Evolutionary conservation across 495 filamentous ascomycete species (phyloP), one percentile per base, ranked within the genome.

Genomic region (Thozetella sp.): DNA sequence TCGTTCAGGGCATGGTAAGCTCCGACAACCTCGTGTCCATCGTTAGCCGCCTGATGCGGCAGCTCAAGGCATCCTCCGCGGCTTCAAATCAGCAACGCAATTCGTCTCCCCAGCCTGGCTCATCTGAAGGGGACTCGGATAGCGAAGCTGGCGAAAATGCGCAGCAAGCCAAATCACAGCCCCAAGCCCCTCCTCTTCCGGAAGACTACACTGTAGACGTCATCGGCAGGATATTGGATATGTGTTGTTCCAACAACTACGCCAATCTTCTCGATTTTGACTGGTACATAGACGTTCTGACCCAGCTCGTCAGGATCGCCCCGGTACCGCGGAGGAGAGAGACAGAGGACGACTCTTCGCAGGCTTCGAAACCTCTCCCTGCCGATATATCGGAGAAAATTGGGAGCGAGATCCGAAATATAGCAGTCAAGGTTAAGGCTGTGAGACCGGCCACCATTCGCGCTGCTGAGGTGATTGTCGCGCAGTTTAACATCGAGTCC

Each of bases 201-300:
- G 86, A 90, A 57, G 92, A 95, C 50, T 98, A 97, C 71, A 87
- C 85, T 37, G 70, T 87, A 12, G 88, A 88, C 60, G 90, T 97
- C 25, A 88, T 97, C 25, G 82, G 82, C 34, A 82, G 88, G 48
- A 92, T 97, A 56, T 67, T 98, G 22, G 88, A 90, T 57, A 95
- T 99, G 82, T 98, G 96, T 73, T 91, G 91, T n/a, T 84, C 88
- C 52, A 88, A 92, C 61, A 96, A 92, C 57, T 99, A 97, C 71
- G 82, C 85, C 17, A 90, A 91, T 66, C 74, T 98, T 51, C 76
- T 75, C 50, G 95, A 99, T 68, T 98, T 99, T 70, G 95, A 96
- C 61, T 99, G 95, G 95, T 98, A 98, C 76, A 86, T 98, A 53
- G 87, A 90, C 58, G 83, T 93, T 37, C 75, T 99, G 11, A 85